Evolutionary conservation across 2,329 filamentous ascomycete species (phyloP), one percentile per base, ranked within the genome.

Genomic region (Aspergillus amoenus): DNA sequence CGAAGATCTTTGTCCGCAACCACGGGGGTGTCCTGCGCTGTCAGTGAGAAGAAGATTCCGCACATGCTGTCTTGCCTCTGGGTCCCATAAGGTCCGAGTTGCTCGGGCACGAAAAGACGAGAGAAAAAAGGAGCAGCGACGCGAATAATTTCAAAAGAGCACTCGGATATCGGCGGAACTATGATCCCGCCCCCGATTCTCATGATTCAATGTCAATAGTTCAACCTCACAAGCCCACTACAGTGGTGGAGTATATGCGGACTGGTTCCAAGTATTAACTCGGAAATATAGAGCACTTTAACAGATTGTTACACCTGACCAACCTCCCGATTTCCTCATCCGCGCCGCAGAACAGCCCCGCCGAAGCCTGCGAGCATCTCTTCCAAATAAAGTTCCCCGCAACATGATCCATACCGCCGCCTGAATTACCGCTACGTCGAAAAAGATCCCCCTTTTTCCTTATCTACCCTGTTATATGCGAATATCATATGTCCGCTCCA

Each of bases 41-140:
- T 75, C 61, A 82, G 69, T 17, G 79, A 81, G 68, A 79, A 81
- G 69, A 79, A 82, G 60, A 83, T 83, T 64, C 81, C 82, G 74
- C 75, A 79, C 77, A 79, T 77, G 58, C 58, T 66, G 64, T 63
- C 43, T 41, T n/a, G 15, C 18, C 39, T 48, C 43, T 24, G 24
- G 46, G 45, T 39, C 51, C 43, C 30, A 22, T 45, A 39, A 17
- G 18, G 53, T 39, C 39, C 17, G 49, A 51, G 21, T 24, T 22
- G 37, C 40, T 22, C 42, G 42, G 24, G 49, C 32, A 15, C 44
- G 34, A 22, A 15, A 41, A 5, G 24, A 40, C 37, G 22, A 39
- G 24, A 27, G 37, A 21, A 21, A 21, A 4, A 52, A 37, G 27
- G 48, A 43, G 15, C n/a, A 27, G 27, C 13, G 51, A 52, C 53